phyloP scores from a whole-genome alignment of 31 red algal species.

The Endocladia muricata region DNA sequence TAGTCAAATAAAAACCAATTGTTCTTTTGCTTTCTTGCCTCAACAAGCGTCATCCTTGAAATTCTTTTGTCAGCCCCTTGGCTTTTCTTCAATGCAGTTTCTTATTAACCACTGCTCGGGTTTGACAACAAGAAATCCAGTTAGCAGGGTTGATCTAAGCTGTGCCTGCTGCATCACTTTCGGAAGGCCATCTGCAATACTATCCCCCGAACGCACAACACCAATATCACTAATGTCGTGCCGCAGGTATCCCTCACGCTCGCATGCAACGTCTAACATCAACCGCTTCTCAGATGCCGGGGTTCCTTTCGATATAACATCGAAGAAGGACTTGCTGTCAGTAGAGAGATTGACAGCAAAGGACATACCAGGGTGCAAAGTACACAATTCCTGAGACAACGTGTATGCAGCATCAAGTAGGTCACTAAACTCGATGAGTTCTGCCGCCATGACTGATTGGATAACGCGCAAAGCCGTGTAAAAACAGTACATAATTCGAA shows the following conservation, averaged over 20 bases:
- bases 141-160: not conserved
- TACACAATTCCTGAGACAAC: not conserved
- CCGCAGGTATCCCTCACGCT: not conserved
- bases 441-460: not conserved
- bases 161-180: not conserved
- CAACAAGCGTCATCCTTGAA: not conserved
- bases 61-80: not conserved
- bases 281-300: constrained; percentile 15
- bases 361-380: not conserved
- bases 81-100: not conserved
- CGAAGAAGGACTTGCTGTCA: not conserved
- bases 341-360: not conserved
- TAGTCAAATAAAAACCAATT: not conserved
- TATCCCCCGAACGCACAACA: constrained; percentile 1
- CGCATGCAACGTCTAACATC: constrained; percentile 18
- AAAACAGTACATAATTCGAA: not conserved
- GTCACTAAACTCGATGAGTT: not conserved
- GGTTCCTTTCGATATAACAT: not conserved
- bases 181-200: not conserved
- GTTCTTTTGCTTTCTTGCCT: not conserved
- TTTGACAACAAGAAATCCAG: not conserved
- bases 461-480: not conserved
- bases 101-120: constrained; percentile 1
- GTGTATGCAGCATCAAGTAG: not conserved
- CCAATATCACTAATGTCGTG: constrained; percentile 20